Percentiles rank a stretch among this genome's conserved stretches.
These are phyloP conservation scores for Neonothopanus nambi DNA, from an alignment of 1,284 basidiomycete species.

Conservation along the genomic window DNA sequence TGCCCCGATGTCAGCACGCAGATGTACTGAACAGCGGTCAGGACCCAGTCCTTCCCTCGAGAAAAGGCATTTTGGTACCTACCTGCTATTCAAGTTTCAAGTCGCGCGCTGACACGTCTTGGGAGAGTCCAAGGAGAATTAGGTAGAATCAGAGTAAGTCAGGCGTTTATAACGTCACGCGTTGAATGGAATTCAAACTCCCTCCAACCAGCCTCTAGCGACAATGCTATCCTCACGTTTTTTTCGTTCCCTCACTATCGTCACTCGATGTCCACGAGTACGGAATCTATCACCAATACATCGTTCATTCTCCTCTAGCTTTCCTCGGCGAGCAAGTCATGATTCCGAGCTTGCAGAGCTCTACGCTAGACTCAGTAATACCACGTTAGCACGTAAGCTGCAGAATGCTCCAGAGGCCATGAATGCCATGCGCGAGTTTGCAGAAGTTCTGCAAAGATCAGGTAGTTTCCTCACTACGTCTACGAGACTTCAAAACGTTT, in stretches of 20 bases:
- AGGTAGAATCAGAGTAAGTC: too few species aligned
- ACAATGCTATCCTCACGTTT: constrained; percentile 6
- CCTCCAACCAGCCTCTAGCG: background rate
- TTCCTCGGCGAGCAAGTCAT: constrained; percentile 37
- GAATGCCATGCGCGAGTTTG: constrained; percentile 45
- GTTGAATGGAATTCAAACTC: background rate
- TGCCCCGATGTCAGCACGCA: background rate
- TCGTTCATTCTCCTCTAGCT: constrained; percentile 38
- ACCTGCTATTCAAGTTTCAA: too few species aligned
- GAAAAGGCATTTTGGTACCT: constrained; percentile 1
- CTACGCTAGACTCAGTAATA: constrained; percentile 28
- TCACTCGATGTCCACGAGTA: background rate
- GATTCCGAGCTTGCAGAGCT: constrained; percentile 26
- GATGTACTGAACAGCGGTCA: background rate
- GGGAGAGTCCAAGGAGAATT: too few species aligned
- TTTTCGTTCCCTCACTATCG: constrained; percentile 10
- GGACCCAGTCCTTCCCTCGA: background rate
- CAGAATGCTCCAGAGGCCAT: constrained; percentile 50
- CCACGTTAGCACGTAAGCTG: constrained; percentile 49
- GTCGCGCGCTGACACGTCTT: too few species aligned
- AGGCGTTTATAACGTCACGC: constrained; percentile 4
- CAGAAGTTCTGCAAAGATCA: constrained; percentile 46
- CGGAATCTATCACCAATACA: constrained; percentile 14
- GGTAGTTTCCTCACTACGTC: constrained; percentile 38
- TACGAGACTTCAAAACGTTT: background rate